Evolutionary conservation across 2,329 filamentous ascomycete species (phyloP).

Genomic region (Colletotrichum godetiae): DNA sequence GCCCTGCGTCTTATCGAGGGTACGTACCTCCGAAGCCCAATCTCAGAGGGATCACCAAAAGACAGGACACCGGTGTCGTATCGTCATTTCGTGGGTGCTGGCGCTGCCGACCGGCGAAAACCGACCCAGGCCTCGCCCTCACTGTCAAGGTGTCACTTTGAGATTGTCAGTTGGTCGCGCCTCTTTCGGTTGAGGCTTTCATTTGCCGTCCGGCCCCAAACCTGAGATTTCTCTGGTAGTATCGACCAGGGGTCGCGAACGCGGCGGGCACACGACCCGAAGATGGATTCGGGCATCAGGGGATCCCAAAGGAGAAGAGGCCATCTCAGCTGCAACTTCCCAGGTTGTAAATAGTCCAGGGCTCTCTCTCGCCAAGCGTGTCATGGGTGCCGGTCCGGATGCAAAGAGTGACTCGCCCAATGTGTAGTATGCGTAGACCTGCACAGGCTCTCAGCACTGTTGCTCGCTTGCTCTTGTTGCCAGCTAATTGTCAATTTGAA

Average conservation of each 20-base stretch:
- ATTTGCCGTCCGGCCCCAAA: slow-evolving; percentile 26
- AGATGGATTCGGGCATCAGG: slow-evolving; percentile 13
- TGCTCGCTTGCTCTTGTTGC: slow-evolving; percentile 5
- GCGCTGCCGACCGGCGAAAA: slow-evolving; percentile 14
- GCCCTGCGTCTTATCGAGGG: background rate
- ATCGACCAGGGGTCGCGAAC: background rate
- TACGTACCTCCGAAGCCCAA: background rate
- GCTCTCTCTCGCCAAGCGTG: slow-evolving; percentile 3
- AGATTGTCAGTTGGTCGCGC: slow-evolving; percentile 16
- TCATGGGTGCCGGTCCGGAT: slow-evolving; percentile 4
- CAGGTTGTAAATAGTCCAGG: no score
- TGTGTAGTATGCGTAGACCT: background rate
- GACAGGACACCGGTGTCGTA: slow-evolving; percentile 16
- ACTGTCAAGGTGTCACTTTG: background rate
- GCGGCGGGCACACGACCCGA: background rate
- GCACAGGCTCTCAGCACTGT: slow-evolving; percentile 1
- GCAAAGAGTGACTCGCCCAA: background rate
- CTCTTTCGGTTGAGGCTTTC: slow-evolving; percentile 15
- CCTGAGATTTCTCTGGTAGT: background rate
- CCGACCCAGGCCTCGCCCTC: slow-evolving; percentile 1
- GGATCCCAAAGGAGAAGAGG: slow-evolving; percentile 6
- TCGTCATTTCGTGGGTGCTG: slow-evolving; percentile 27
- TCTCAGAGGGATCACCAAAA: background rate
- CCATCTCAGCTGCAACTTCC: background rate
- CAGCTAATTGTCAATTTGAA: background rate